Conservation (phyloP, 768 basidiomycete genomes). For the Tulasnella calospora region DNA sequence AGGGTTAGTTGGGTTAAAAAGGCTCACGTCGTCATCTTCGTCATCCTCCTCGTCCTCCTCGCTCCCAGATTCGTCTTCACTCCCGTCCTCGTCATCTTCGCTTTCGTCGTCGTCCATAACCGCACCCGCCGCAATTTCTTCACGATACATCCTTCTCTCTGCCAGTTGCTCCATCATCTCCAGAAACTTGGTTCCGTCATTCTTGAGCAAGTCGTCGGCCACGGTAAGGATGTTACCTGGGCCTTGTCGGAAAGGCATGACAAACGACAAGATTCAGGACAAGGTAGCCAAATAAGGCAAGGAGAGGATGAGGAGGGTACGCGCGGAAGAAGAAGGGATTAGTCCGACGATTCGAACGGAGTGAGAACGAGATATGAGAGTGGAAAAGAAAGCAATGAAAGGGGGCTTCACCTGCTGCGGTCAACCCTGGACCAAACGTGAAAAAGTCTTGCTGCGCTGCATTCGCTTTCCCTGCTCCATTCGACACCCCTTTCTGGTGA, state of each 20-base stretch:
- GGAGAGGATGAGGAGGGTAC: conserved; percentile 17
- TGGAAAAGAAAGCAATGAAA: conserved; percentile 28
- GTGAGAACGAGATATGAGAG: not conserved
- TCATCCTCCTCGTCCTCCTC: conserved; percentile 62
- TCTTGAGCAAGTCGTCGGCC: conserved; percentile 96
- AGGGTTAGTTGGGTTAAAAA: not conserved
- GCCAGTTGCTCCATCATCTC: conserved; percentile 99
- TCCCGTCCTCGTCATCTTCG: conserved; percentile 57
- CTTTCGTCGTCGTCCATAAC: conserved; percentile 57
- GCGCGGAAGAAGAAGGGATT: conserved; percentile 22
- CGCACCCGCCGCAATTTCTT: conserved; percentile 57
- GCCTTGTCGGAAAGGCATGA: conserved; percentile 40
- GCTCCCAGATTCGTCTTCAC: conserved; percentile 58
- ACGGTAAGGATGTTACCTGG: conserved; percentile 96
- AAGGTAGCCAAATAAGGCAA: conserved; percentile 11
- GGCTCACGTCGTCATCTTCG: conserved; percentile 41
- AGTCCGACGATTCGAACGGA: conserved; percentile 15
- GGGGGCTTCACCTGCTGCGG: conserved; percentile 28
- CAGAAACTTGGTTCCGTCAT: conserved; percentile 96
- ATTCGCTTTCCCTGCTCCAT: conserved; percentile 25
- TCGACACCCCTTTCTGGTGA: conserved; percentile 36
- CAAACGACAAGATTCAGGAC: conserved; percentile 40
- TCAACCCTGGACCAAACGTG: conserved; percentile 25
- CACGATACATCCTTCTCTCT: conserved; percentile 86
- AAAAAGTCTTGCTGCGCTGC: conserved; percentile 29